These are phyloP conservation scores for Rhizophagus sp. DNA, from an alignment of 192 early-diverging fungal genomes.

Conservation along the genomic window DNA sequence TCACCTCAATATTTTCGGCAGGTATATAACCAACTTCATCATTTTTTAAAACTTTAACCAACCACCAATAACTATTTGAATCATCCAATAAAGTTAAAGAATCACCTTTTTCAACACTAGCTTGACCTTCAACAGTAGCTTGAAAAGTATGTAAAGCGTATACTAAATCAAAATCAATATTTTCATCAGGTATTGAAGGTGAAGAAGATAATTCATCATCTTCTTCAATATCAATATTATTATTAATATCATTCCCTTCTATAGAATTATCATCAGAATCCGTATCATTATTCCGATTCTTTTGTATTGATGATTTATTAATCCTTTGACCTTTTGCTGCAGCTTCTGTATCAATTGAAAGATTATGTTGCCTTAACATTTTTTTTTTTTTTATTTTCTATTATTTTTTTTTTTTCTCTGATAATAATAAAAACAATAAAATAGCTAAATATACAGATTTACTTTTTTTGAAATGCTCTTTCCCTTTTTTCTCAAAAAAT, in stretches of 20 bases:
- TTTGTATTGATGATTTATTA: not conserved
- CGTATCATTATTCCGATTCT: not conserved
- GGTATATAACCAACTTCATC: conserved; percentile 84
- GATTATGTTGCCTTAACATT: conserved; percentile 19
- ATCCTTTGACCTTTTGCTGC: not conserved
- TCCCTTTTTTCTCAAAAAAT: not conserved
- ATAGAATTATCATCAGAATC: not conserved
- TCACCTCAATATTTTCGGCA: conserved; percentile 83
- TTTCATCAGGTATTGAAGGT: conserved; percentile 52
- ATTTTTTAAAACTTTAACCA: conserved; percentile 69
- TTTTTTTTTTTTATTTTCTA: not conserved
- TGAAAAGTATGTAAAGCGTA: conserved; percentile 88
- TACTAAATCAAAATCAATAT: conserved; percentile 76
- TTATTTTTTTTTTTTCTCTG: too few species aligned
- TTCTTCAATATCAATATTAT: conserved; percentile 39
- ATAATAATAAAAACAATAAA: too few species aligned
- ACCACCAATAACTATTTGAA: conserved; percentile 83
- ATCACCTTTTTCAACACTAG: conserved; percentile 77
- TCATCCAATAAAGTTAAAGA: conserved; percentile 81
- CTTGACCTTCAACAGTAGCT: conserved; percentile 83
- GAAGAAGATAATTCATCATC: conserved; percentile 41
- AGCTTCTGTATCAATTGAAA: conserved; percentile 24
- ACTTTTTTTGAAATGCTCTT: not conserved
- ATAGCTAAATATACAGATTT: too few species aligned
- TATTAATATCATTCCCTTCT: conserved; percentile 18